phyloP scores from a whole-genome alignment of 805 yeast genomes.

The Candida nitratophila region DNA sequence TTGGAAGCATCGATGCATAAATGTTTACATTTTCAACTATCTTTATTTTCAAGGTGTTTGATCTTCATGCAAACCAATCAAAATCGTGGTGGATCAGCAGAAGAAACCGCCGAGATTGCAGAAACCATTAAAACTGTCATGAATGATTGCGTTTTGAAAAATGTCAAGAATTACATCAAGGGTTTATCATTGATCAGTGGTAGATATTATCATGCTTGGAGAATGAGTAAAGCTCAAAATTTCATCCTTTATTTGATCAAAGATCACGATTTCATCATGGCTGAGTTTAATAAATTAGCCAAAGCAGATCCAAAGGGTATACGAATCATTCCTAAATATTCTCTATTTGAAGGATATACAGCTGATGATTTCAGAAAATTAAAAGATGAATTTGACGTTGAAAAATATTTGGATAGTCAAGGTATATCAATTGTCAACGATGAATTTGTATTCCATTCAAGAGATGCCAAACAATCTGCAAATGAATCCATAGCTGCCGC shows the following conservation, averaged over 20 bases:
- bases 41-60: slow-evolving; percentile 22
- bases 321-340: slow-evolving; percentile 4
- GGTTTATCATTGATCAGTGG: slow-evolving; percentile 41
- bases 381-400: slow-evolving; percentile 4
- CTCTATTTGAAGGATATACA: slow-evolving; percentile 10
- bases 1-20: slow-evolving; percentile 32
- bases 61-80: slow-evolving; percentile 19
- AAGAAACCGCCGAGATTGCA: slow-evolving; percentile 2
- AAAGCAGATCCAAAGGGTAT: neutral
- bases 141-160: slow-evolving; percentile 18
- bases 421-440: neutral
- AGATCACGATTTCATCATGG: slow-evolving; percentile 4
- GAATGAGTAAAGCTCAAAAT: slow-evolving; percentile 52
- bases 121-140: slow-evolving; percentile 13
- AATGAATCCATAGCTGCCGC: neutral
- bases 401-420: neutral
- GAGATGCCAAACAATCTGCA: neutral
- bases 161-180: slow-evolving; percentile 33
- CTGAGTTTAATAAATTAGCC: neutral
- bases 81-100: neutral
- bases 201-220: slow-evolving; percentile 62
- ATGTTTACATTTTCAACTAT: slow-evolving; percentile 22
- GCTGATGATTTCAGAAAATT: slow-evolving; percentile 11
- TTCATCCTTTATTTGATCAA: slow-evolving; percentile 31
- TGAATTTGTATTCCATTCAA: neutral